phyloP scores from a whole-genome alignment of 1,139 yeast species.

The Suzukiozyma palmioleophila region DNA sequence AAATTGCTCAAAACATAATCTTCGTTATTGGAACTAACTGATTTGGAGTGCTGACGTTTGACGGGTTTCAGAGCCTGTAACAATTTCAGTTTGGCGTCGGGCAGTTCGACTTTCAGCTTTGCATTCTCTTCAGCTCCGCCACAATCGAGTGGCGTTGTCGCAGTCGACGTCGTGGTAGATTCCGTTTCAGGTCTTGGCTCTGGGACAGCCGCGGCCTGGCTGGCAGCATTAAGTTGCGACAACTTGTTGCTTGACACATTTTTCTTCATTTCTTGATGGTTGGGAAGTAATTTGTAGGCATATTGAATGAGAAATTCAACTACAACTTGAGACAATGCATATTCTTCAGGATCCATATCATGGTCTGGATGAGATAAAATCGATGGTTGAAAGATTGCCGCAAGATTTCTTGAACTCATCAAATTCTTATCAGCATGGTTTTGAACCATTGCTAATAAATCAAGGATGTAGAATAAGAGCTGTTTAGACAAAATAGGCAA shows the following conservation, averaged over 20 bases:
- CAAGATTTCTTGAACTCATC: conserved; percentile 90
- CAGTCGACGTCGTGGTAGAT: conserved; percentile 15
- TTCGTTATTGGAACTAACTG: conserved; percentile 23
- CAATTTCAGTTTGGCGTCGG: background rate
- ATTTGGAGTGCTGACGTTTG: conserved; percentile 53
- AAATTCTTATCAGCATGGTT: conserved; percentile 72
- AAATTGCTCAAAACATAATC: conserved; percentile 2
- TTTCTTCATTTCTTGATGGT: conserved; percentile 13
- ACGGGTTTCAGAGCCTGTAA: background rate
- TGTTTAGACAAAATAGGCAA: conserved; percentile 75
- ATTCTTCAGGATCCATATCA: conserved; percentile 88
- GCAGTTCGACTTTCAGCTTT: background rate
- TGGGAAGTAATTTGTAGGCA: conserved; percentile 70
- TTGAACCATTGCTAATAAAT: conserved; percentile 81
- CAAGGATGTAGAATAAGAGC: conserved; percentile 81
- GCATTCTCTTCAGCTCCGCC: conserved; percentile 2
- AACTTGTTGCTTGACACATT: conserved; percentile 2
- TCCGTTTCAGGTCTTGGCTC: conserved; percentile 1
- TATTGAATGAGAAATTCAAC: conserved; percentile 88
- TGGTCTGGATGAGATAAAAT: conserved; percentile 88
- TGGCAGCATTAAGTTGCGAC: conserved; percentile 1
- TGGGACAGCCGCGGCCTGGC: background rate
- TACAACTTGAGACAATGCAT: conserved; percentile 80
- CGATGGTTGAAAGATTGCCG: conserved; percentile 96
- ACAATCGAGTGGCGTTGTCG: conserved; percentile 13